Conservation (phyloP, 306 rosid genomes). For the Castanea mollissima region DNA sequence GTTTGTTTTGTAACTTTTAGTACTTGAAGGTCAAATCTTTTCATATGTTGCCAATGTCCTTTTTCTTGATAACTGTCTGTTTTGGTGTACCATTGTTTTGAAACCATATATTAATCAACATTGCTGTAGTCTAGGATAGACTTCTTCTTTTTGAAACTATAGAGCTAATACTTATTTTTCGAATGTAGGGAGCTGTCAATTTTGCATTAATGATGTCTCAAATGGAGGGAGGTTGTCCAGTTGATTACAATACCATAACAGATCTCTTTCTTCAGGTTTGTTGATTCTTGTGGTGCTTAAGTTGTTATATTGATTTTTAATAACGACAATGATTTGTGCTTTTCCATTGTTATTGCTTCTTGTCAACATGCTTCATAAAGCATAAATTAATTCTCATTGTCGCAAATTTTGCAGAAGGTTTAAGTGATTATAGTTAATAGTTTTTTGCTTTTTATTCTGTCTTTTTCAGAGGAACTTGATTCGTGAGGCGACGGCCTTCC, state of each 20-base stretch:
- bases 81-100: not conserved
- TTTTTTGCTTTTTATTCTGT: constrained; percentile 17
- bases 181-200: constrained; percentile 93
- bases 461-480: constrained; percentile 82
- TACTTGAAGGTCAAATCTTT: not conserved
- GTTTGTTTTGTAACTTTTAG: constrained; percentile 8
- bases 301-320: not conserved
- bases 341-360: not conserved
- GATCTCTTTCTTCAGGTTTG: constrained; percentile 97
- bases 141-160: constrained; percentile 5
- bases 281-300: not conserved
- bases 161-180: constrained; percentile 18
- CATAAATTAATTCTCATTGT: not conserved
- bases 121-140: not conserved
- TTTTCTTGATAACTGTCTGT: not conserved
- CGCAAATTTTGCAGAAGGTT: not conserved
- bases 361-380: not conserved
- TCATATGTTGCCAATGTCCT: constrained; percentile 2
- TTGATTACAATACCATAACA: constrained; percentile 97
- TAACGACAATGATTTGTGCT: not conserved
- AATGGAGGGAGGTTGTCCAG: constrained; percentile 99
- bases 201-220: constrained; percentile 99
- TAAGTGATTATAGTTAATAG: not conserved
- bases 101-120: not conserved
- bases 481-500: constrained; percentile 98